Percentiles rank a stretch among this genome's conserved stretches.
Evolutionary conservation across 2,329 filamentous ascomycete genomes (phyloP).

Genomic region (Aspergillus floridensis): DNA sequence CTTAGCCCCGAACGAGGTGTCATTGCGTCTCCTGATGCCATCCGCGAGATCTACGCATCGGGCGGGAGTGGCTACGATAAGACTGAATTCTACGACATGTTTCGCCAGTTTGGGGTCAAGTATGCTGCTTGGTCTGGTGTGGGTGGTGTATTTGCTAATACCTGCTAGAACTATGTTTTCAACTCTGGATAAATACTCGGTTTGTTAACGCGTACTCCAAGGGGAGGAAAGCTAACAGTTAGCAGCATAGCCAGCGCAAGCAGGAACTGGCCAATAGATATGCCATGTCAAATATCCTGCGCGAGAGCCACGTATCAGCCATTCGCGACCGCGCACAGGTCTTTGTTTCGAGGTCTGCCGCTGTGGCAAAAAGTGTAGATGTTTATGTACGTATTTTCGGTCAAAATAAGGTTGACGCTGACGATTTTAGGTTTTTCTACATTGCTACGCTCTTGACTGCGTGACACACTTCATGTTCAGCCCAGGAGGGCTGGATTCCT

Average conservation of each 20-base stretch:
- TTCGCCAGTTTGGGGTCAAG: conserved; percentile 33
- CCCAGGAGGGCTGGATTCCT: conserved; percentile 61
- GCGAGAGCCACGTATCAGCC: conserved; percentile 53
- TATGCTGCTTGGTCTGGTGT: not conserved
- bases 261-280: conserved; percentile 65
- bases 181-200: conserved; percentile 14
- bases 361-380: conserved; percentile 52
- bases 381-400: conserved; percentile 54
- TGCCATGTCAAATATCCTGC: conserved; percentile 66
- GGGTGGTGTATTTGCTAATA: not conserved
- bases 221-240: not conserved
- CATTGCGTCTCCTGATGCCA: conserved; percentile 27
- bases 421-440: conserved; percentile 44
- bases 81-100: conserved; percentile 36
- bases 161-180: conserved; percentile 17
- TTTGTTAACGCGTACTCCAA: not conserved
- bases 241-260: conserved; percentile 61
- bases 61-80: conserved; percentile 40
- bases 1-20: conserved; percentile 31
- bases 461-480: conserved; percentile 69
- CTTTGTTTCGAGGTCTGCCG: conserved; percentile 55
- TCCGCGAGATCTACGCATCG: conserved; percentile 33
- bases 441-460: conserved; percentile 68
- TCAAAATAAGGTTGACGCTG: not conserved
- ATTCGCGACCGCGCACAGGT: conserved; percentile 57